A percentile compares a stretch with the other conserved stretches of the same genome.
Conservation (phyloP, 1,284 basidiomycete species). For the Austroboletus novae-zelandiae region DNA sequence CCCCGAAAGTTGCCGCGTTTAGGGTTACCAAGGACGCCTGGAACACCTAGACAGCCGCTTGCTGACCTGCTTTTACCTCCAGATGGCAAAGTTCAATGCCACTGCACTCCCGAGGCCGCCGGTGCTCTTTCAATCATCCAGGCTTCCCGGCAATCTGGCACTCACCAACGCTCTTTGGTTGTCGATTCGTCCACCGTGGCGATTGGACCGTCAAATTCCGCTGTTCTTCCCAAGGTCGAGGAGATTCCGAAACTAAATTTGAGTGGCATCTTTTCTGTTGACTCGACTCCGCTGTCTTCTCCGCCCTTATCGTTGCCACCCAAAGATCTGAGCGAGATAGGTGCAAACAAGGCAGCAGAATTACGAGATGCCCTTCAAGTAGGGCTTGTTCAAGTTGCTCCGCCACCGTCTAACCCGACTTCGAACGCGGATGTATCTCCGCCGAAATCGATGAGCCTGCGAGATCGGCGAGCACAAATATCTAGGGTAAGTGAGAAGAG, state of each 20-base stretch:
- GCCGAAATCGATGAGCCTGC: constrained; percentile 27
- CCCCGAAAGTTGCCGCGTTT: no score
- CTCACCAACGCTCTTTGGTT: neutral
- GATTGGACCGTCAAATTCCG: neutral
- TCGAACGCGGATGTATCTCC: constrained; percentile 13
- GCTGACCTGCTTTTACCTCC: constrained; percentile 13
- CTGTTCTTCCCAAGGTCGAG: constrained; percentile 16
- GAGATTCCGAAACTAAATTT: constrained; percentile 10
- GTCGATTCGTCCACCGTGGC: neutral
- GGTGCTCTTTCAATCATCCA: neutral
- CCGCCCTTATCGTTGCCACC: constrained; percentile 3
- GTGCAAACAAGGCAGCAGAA: neutral
- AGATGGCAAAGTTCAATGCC: neutral
- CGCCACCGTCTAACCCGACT: neutral
- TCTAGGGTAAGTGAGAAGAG: constrained; percentile 19
- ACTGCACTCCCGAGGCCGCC: neutral
- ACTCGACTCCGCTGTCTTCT: constrained; percentile 19
- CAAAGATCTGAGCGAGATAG: neutral
- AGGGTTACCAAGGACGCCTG: constrained; percentile 5
- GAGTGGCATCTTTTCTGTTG: constrained; percentile 16
- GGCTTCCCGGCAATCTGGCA: neutral
- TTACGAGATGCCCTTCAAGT: neutral
- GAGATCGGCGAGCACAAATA: constrained; percentile 32
- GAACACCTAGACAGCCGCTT: constrained; percentile 21
- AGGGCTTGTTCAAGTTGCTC: neutral